These are phyloP conservation scores for Mycena citricolor DNA, from an alignment of 1,284 basidiomycete genomes.

Conservation along the genomic window DNA sequence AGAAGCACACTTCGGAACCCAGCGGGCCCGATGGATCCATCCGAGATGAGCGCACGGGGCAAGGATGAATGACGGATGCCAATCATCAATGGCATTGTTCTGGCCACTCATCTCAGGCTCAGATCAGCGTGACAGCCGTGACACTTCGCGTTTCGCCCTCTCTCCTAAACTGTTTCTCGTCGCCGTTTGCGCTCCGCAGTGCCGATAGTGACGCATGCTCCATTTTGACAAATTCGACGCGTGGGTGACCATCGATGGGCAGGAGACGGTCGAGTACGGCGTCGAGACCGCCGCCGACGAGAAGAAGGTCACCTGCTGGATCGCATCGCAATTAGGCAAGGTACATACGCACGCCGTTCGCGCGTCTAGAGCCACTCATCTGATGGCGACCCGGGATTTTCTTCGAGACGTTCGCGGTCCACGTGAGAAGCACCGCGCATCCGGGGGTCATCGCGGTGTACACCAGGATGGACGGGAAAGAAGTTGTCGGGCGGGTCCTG, in stretches of 20 bases:
- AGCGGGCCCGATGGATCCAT: too few relatives aligned
- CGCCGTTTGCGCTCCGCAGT: too few relatives aligned
- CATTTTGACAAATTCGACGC: conserved; percentile 2
- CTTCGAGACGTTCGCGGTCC: conserved; percentile 9
- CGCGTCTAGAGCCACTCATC: too few relatives aligned
- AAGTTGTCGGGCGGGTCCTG: conserved; percentile 14
- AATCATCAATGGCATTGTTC: not conserved
- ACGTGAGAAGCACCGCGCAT: conserved; percentile 11
- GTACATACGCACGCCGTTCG: not conserved
- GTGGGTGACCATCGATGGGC: not conserved
- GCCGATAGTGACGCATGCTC: too few relatives aligned
- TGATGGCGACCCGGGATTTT: not conserved
- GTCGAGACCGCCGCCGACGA: conserved; percentile 7
- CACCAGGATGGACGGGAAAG: conserved; percentile 17
- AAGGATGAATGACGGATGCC: too few relatives aligned
- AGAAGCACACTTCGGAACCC: too few relatives aligned
- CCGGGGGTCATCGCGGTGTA: conserved; percentile 8
- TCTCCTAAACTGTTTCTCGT: too few relatives aligned
- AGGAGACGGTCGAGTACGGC: not conserved
- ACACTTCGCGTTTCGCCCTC: too few relatives aligned
- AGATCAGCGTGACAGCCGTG: too few relatives aligned
- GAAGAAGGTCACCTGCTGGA: conserved; percentile 11
- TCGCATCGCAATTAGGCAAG: conserved; percentile 17
- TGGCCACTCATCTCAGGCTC: too few relatives aligned
- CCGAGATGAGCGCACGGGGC: too few relatives aligned